phyloP scores from a whole-genome alignment of 2,329 filamentous ascomycete genomes.

The Monosporascus cannonballus region DNA sequence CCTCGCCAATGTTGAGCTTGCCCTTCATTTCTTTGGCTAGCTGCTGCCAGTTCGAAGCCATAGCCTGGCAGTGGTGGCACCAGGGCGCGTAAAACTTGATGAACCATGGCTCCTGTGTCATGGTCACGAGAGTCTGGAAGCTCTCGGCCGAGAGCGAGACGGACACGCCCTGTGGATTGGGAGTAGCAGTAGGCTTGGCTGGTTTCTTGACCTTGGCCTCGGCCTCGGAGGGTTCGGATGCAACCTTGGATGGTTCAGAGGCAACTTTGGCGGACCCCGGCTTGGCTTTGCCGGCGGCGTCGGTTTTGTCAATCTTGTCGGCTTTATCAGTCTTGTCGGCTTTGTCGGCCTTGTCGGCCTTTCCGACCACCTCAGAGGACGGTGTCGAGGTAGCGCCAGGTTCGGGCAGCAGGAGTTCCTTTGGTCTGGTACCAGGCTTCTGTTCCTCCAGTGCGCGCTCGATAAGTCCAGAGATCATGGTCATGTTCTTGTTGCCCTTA shows the following conservation, averaged over 20 bases:
- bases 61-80: conserved; percentile 91
- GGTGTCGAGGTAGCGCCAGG: conserved; percentile 53
- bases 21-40: conserved; percentile 89
- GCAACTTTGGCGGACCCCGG: background rate
- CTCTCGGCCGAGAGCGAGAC: conserved; percentile 72
- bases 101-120: conserved; percentile 90
- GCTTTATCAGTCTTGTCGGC: conserved; percentile 19
- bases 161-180: conserved; percentile 73
- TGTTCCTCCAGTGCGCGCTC: conserved; percentile 72
- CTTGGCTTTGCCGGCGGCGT: conserved; percentile 7
- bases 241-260: conserved; percentile 18
- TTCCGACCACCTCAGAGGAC: conserved; percentile 9
- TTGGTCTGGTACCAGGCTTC: conserved; percentile 73
- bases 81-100: conserved; percentile 98
- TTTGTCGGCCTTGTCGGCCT: conserved; percentile 12
- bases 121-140: conserved; percentile 81
- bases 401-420: conserved; percentile 61
- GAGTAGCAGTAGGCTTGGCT: conserved; percentile 47
- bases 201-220: conserved; percentile 35
- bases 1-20: conserved; percentile 85
- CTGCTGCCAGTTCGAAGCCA: conserved; percentile 85
- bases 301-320: conserved; percentile 18
- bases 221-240: conserved; percentile 29
- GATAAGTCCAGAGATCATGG: conserved; percentile 60
- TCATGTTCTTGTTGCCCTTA: conserved; percentile 62